Conservation (phyloP, 257 asterid genomes). For the Nicotiana otophora region DNA sequence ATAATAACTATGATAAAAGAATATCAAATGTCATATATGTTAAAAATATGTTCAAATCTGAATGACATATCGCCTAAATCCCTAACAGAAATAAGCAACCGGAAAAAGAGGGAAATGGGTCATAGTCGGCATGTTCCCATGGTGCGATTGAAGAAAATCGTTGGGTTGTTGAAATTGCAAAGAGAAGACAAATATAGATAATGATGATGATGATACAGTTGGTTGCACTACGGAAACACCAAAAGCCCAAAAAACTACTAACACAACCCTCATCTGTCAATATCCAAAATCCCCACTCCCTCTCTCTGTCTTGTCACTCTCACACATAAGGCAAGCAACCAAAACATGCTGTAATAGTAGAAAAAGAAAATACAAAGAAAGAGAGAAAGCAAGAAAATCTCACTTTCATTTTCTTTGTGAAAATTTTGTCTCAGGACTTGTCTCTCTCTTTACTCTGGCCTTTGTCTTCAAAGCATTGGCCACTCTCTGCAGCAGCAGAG, state of each 20-base stretch:
- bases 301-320: neutral
- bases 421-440: slow-evolving; percentile 16
- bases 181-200: slow-evolving; percentile 15
- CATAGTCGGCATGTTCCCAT: neutral
- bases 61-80: too few species aligned
- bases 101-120: neutral
- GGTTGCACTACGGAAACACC: slow-evolving; percentile 11
- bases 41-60: too few species aligned
- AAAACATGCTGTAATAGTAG: neutral
- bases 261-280: neutral
- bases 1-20: too few species aligned
- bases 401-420: slow-evolving; percentile 1
- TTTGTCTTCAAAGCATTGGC: slow-evolving; percentile 26
- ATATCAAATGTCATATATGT: too few species aligned
- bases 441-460: slow-evolving; percentile 17
- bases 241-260: neutral
- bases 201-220: slow-evolving; percentile 8
- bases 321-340: neutral
- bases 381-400: neutral
- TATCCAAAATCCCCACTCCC: neutral
- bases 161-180: neutral
- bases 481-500: slow-evolving; percentile 12
- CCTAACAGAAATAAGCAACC: neutral
- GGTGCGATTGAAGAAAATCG: neutral
- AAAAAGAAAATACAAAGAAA: neutral